Evolutionary conservation across 108 stramenopile genomes (phyloP).

Genomic region (Cyclostephanos tholiformis): DNA sequence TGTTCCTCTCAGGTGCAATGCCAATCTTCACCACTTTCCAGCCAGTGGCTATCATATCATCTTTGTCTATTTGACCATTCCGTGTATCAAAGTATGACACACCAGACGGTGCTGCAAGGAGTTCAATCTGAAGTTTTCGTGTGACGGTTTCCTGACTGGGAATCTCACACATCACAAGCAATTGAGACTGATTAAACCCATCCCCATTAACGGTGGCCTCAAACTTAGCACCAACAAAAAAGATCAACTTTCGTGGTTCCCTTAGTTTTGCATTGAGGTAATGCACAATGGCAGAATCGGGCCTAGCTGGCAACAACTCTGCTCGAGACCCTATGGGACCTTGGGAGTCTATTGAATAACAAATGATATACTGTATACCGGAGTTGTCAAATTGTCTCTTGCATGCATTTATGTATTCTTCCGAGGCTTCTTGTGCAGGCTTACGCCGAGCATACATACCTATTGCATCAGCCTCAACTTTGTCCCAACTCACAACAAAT

Average conservation of each 20-base stretch:
- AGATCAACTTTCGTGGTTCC: conserved; percentile 14
- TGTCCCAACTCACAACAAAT: conserved; percentile 13
- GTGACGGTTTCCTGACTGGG: not conserved
- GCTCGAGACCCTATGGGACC: not conserved
- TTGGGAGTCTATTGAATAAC: not conserved
- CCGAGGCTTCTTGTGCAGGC: conserved; percentile 10
- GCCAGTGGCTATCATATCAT: not conserved
- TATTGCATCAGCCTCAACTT: conserved; percentile 3
- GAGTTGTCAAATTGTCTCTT: not conserved
- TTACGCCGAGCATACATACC: conserved; percentile 20
- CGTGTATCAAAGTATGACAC: not conserved
- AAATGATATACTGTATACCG: not conserved
- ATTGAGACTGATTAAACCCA: conserved; percentile 11
- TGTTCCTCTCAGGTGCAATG: not conserved
- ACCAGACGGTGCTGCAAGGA: not conserved
- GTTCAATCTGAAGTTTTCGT: not conserved
- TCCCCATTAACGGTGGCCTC: conserved; percentile 18
- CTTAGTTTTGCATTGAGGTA: conserved; percentile 8
- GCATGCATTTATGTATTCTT: conserved; percentile 2
- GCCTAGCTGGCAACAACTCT: not conserved
- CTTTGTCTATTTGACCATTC: conserved; percentile 2
- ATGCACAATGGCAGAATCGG: not conserved
- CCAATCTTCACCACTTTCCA: conserved; percentile 20
- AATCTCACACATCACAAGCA: conserved; percentile 23
- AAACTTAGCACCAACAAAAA: conserved; percentile 25